Evolutionary conservation across 1,139 yeast species (phyloP).

Genomic region (Lodderomyces elongisporus): DNA sequence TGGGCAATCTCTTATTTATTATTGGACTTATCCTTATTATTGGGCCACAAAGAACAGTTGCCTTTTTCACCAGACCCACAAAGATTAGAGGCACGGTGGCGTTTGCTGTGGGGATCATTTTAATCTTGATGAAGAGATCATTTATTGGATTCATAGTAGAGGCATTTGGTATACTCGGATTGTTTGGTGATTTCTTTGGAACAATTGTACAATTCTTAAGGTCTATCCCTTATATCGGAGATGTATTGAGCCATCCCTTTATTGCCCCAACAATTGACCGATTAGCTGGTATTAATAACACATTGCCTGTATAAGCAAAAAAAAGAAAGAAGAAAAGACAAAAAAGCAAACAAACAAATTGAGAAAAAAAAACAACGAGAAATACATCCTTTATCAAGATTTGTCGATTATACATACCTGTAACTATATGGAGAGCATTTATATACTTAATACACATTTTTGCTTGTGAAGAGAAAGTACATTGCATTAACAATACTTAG

Average conservation of each 20-base stretch:
- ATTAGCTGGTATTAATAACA: slow-evolving; percentile 38
- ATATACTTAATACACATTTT: no score
- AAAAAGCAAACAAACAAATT: no score
- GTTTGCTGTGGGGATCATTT: slow-evolving; percentile 65
- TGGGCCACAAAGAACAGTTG: slow-evolving; percentile 79
- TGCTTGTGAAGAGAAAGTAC: no score
- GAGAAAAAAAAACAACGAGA: no score
- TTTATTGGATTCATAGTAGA: slow-evolving; percentile 83
- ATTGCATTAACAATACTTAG: no score
- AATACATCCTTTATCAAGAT: no score
- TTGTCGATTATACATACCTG: no score
- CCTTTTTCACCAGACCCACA: slow-evolving; percentile 81
- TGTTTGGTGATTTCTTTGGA: slow-evolving; percentile 90
- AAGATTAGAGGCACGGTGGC: slow-evolving; percentile 84
- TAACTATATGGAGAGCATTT: no score
- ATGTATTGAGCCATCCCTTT: slow-evolving; percentile 71
- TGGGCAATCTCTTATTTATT: slow-evolving; percentile 80
- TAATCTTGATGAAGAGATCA: slow-evolving; percentile 73
- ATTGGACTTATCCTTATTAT: slow-evolving; percentile 80
- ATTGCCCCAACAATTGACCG: slow-evolving; percentile 68
- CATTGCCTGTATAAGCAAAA: slow-evolving; percentile 27
- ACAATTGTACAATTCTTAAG: slow-evolving; percentile 86
- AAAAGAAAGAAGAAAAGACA: no score
- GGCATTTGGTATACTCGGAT: slow-evolving; percentile 77
- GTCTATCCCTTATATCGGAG: slow-evolving; percentile 85